These are phyloP conservation scores for Fusarium keratoplasticum DNA, from an alignment of 2,329 filamentous ascomycete species.

Conservation along the genomic window DNA sequence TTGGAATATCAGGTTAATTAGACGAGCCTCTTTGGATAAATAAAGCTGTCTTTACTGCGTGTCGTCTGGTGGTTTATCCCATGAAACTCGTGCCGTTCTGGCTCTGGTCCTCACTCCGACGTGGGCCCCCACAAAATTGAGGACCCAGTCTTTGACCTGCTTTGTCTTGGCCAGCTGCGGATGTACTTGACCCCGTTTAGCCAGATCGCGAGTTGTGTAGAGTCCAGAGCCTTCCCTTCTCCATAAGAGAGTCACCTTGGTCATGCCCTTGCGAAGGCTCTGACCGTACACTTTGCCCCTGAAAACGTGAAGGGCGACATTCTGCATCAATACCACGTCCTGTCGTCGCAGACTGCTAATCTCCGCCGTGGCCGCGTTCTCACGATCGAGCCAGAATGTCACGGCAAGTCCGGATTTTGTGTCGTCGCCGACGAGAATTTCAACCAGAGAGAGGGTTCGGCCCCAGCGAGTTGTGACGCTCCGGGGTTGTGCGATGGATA, in stretches of 20 bases:
- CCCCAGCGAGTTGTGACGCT: constrained; percentile 76
- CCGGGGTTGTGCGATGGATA: constrained; percentile 76
- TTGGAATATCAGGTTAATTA: neutral
- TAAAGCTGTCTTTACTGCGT: constrained; percentile 47
- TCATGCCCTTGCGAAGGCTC: constrained; percentile 78
- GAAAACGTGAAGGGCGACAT: constrained; percentile 83
- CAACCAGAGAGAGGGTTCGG: constrained; percentile 73
- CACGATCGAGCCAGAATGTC: constrained; percentile 80
- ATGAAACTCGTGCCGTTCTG: constrained; percentile 42
- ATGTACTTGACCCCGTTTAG: constrained; percentile 47
- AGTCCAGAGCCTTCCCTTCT: constrained; percentile 63
- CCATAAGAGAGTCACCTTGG: constrained; percentile 75
- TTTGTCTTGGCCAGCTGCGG: constrained; percentile 72
- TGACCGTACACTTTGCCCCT: constrained; percentile 84
- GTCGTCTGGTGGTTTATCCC: constrained; percentile 56
- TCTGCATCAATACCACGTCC: constrained; percentile 83
- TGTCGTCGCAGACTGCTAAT: constrained; percentile 68
- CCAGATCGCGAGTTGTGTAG: constrained; percentile 66
- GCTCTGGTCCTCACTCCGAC: constrained; percentile 24
- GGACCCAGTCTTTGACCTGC: constrained; percentile 80
- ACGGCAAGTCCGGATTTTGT: constrained; percentile 83
- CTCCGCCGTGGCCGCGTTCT: constrained; percentile 47
- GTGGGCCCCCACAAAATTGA: constrained; percentile 71
- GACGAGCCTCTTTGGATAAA: constrained; percentile 2
- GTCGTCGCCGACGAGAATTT: constrained; percentile 86